These are phyloP conservation scores for Ascochyta koolunga DNA, from an alignment of 2,329 filamentous ascomycete genomes.

Conservation along the genomic window DNA sequence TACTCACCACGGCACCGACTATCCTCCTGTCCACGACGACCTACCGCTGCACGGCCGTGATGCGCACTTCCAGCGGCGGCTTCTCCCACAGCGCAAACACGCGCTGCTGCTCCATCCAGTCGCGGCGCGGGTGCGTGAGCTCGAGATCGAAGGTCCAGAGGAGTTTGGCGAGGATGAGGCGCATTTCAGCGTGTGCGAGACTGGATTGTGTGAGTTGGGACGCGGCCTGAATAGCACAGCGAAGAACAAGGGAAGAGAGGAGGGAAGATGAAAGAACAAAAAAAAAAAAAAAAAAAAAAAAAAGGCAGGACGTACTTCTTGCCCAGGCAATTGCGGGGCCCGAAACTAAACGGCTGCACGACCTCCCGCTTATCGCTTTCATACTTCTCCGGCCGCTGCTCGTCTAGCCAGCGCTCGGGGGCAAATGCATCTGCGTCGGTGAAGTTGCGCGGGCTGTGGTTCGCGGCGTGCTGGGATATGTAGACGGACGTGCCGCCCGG, in stretches of 20 bases:
- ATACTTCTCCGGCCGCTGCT: slow-evolving; percentile 30
- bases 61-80: slow-evolving; percentile 29
- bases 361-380: slow-evolving; percentile 39
- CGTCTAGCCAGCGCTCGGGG: slow-evolving; percentile 49
- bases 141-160: slow-evolving; percentile 35
- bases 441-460: slow-evolving; percentile 39
- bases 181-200: slow-evolving; percentile 37
- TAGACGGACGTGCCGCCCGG: slow-evolving; percentile 35
- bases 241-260: background rate
- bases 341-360: slow-evolving; percentile 37
- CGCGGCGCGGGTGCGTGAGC: slow-evolving; percentile 25
- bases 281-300: background rate
- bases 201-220: slow-evolving; percentile 13
- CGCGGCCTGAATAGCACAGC: too few relatives aligned
- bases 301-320: slow-evolving; percentile 38
- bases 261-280: background rate
- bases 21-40: too few relatives aligned
- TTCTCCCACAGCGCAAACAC: slow-evolving; percentile 46
- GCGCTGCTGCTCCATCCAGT: slow-evolving; percentile 49
- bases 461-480: slow-evolving; percentile 39
- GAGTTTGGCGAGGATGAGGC: slow-evolving; percentile 34
- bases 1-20: too few relatives aligned
- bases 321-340: slow-evolving; percentile 37
- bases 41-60: slow-evolving; percentile 30
- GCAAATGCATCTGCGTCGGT: slow-evolving; percentile 31